Conservation (phyloP, 305 asterid species). For the Coffea humblotiana region DNA sequence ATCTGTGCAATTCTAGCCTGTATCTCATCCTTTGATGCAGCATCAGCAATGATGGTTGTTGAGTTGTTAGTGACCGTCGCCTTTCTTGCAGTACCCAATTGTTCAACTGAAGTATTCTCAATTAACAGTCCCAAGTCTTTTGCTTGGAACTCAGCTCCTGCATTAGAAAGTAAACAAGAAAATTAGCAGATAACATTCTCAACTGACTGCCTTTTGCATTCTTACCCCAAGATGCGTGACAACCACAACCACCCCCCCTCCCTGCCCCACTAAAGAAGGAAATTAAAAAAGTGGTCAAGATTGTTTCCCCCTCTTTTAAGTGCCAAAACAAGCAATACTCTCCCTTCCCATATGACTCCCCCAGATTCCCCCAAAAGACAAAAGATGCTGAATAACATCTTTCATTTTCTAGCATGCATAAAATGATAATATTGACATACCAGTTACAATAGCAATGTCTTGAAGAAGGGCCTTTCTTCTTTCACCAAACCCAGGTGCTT, state of each 20-base stretch:
- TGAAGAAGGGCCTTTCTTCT: slow-evolving; percentile 48
- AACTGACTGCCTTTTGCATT: no score
- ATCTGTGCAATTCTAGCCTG: slow-evolving; percentile 92
- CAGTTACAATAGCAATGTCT: slow-evolving; percentile 48
- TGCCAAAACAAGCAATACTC: neutral
- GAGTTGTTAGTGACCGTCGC: slow-evolving; percentile 78
- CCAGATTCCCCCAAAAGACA: neutral
- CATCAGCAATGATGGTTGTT: slow-evolving; percentile 91
- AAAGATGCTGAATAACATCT: neutral
- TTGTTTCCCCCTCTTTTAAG: no score
- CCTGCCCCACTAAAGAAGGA: no score
- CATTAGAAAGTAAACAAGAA: neutral
- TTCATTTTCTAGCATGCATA: neutral
- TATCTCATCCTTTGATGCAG: slow-evolving; percentile 96
- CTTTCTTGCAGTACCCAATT: slow-evolving; percentile 87
- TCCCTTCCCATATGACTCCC: neutral
- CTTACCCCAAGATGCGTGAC: neutral
- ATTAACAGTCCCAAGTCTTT: slow-evolving; percentile 78
- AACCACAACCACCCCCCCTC: neutral
- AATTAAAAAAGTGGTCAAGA: neutral
- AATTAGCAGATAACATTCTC: no score
- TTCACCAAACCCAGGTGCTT: slow-evolving; percentile 51
- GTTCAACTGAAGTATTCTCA: slow-evolving; percentile 76
- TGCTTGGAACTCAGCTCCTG: slow-evolving; percentile 98
- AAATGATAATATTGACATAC: slow-evolving; percentile 3